Conservation (phyloP, 176 grass and related monocot genomes). For the Cocos nucifera region DNA sequence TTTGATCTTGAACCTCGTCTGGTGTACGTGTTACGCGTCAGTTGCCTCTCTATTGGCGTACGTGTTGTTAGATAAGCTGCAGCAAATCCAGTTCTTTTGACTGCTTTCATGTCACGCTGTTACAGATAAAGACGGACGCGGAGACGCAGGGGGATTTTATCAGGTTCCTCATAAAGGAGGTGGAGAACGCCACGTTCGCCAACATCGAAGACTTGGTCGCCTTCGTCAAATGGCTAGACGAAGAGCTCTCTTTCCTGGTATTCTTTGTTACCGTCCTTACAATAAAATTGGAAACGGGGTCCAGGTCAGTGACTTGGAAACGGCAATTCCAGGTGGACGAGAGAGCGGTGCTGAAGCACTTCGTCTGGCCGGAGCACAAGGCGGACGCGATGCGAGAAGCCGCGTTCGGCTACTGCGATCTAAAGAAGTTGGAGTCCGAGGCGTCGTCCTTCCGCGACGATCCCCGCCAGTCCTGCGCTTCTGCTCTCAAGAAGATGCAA, state of each 20-base stretch:
- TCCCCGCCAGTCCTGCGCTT: conserved; percentile 48
- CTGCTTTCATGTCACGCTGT: conserved; percentile 1
- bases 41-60: no score
- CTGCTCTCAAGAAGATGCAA: conserved; percentile 91
- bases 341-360: conserved; percentile 98
- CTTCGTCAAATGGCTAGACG: conserved; percentile 99
- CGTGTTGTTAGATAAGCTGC: no score
- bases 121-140: conserved; percentile 84
- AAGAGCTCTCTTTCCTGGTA: conserved; percentile 90
- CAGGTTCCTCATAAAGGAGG: conserved; percentile 79
- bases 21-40: no score
- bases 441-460: conserved; percentile 58
- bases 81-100: background rate
- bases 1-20: no score
- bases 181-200: conserved; percentile 48
- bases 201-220: conserved; percentile 73
- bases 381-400: conserved; percentile 96
- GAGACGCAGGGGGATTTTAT: conserved; percentile 92
- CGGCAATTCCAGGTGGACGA: conserved; percentile 63
- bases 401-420: conserved; percentile 91
- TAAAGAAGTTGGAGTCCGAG: conserved; percentile 66
- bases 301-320: no score
- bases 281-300: background rate
- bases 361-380: conserved; percentile 95
- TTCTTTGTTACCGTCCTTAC: background rate